phyloP scores from a whole-genome alignment of 2,329 filamentous ascomycete species.

The Claviceps africana region DNA sequence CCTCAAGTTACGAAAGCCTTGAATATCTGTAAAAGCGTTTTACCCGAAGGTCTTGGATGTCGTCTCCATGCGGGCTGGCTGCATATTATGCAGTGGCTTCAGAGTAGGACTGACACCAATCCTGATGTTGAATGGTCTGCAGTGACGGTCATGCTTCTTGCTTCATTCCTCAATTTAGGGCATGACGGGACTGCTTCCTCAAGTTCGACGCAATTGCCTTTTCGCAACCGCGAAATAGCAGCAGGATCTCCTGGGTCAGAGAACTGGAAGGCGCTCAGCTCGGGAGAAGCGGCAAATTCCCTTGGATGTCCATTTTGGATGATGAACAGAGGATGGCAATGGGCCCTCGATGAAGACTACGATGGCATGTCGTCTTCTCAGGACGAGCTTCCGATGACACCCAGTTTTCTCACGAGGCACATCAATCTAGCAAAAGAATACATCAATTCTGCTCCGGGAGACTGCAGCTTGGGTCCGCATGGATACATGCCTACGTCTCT shows the following conservation, averaged over 20 bases:
- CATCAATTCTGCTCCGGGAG: slow-evolving; percentile 43
- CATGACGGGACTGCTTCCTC: slow-evolving; percentile 15
- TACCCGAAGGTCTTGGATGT: slow-evolving; percentile 44
- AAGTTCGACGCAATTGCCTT: slow-evolving; percentile 15
- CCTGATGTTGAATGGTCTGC: slow-evolving; percentile 56
- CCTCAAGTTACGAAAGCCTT: slow-evolving; percentile 48
- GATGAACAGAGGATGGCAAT: slow-evolving; percentile 53
- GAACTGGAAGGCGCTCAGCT: slow-evolving; percentile 35
- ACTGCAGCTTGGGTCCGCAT: slow-evolving; percentile 33
- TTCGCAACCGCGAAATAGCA: slow-evolving; percentile 17
- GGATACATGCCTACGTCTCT: slow-evolving; percentile 54
- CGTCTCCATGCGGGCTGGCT: slow-evolving; percentile 58
- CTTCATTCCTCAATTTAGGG: slow-evolving; percentile 48
- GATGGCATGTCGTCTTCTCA: slow-evolving; percentile 16
- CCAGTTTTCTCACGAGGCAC: slow-evolving; percentile 35
- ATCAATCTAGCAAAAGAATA: slow-evolving; percentile 52
- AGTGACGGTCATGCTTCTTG: slow-evolving; percentile 47
- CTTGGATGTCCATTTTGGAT: slow-evolving; percentile 41
- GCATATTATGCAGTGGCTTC: slow-evolving; percentile 58
- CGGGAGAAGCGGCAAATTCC: slow-evolving; percentile 32
- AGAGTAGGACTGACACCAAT: slow-evolving; percentile 29
- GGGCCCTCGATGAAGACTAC: slow-evolving; percentile 47
- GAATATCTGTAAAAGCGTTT: slow-evolving; percentile 46
- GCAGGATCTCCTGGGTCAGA: slow-evolving; percentile 25
- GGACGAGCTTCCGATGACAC: slow-evolving; percentile 11